phyloP scores from a whole-genome alignment of 2,329 filamentous ascomycete species.

The Venturia carpophila region DNA sequence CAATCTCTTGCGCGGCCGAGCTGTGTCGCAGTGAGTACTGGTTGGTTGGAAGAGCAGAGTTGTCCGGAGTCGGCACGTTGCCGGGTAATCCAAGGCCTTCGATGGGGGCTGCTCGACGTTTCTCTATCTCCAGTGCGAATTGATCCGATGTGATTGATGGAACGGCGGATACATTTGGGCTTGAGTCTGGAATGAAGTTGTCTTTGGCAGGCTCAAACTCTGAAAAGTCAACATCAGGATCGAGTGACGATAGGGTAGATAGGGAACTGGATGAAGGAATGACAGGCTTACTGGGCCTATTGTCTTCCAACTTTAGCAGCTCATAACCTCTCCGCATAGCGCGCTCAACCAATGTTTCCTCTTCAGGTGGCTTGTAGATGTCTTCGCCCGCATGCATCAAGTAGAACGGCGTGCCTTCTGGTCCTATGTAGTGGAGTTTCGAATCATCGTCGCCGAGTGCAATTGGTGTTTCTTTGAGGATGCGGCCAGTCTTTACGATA shows the following conservation, averaged over 20 bases:
- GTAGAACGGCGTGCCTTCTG: slow-evolving; percentile 27
- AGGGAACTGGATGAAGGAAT: neutral
- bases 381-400: slow-evolving; percentile 26
- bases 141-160: neutral
- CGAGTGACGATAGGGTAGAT: neutral
- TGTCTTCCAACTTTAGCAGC: neutral
- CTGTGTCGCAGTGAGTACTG: neutral
- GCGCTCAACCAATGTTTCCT: neutral
- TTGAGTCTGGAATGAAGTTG: neutral
- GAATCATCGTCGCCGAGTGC: slow-evolving; percentile 13
- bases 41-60: neutral
- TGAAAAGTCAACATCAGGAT: slow-evolving; percentile 4
- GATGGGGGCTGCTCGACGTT: neutral
- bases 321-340: neutral
- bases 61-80: neutral
- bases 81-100: neutral
- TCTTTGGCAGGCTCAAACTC: neutral
- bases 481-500: slow-evolving; percentile 19
- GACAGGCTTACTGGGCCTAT: neutral
- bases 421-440: slow-evolving; percentile 27
- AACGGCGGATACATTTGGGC: neutral
- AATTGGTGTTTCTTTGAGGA: slow-evolving; percentile 23
- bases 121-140: slow-evolving; percentile 4
- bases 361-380: neutral
- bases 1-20: neutral